A percentile compares a stretch with the other conserved stretches of the same genome.
Evolutionary conservation across 1,139 yeast species (phyloP).

Genomic region (Hyphopichia fennica): DNA sequence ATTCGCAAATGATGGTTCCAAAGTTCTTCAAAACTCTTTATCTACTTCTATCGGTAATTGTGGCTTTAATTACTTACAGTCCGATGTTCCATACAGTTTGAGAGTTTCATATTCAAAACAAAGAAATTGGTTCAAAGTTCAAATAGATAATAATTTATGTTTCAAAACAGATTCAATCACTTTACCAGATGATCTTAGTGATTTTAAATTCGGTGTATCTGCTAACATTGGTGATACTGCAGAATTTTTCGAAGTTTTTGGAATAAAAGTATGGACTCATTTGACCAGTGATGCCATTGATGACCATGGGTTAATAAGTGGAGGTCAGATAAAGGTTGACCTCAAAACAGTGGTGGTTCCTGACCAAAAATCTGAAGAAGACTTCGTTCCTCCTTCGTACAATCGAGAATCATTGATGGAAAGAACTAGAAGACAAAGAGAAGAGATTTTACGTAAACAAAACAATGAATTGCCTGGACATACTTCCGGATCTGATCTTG

Average conservation of each 20-base stretch:
- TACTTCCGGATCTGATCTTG: not conserved
- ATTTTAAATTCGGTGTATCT: constrained; percentile 52
- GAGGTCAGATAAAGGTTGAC: constrained; percentile 36
- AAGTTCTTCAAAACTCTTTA: constrained; percentile 19
- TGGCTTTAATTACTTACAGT: constrained; percentile 57
- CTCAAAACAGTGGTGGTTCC: constrained; percentile 16
- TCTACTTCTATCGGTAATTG: constrained; percentile 55
- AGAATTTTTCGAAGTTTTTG: constrained; percentile 57
- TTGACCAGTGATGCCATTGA: constrained; percentile 57
- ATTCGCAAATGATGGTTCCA: constrained; percentile 57
- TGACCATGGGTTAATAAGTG: constrained; percentile 56
- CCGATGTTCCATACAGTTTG: constrained; percentile 68
- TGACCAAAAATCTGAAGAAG: constrained; percentile 5
- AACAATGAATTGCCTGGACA: not conserved
- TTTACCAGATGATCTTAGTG: constrained; percentile 28
- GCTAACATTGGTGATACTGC: constrained; percentile 38
- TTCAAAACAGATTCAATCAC: constrained; percentile 59
- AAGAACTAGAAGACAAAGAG: constrained; percentile 27
- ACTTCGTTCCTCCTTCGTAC: constrained; percentile 19
- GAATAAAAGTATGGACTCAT: constrained; percentile 52
- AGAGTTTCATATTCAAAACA: constrained; percentile 57
- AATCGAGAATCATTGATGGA: constrained; percentile 42
- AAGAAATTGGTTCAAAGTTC: constrained; percentile 53
- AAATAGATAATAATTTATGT: constrained; percentile 68
- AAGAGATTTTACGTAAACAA: constrained; percentile 16